A percentile compares a stretch with the other conserved stretches of the same genome.
Conservation (phyloP, 352 stramenopile species). For the Thraustochytrium sp. region DNA sequence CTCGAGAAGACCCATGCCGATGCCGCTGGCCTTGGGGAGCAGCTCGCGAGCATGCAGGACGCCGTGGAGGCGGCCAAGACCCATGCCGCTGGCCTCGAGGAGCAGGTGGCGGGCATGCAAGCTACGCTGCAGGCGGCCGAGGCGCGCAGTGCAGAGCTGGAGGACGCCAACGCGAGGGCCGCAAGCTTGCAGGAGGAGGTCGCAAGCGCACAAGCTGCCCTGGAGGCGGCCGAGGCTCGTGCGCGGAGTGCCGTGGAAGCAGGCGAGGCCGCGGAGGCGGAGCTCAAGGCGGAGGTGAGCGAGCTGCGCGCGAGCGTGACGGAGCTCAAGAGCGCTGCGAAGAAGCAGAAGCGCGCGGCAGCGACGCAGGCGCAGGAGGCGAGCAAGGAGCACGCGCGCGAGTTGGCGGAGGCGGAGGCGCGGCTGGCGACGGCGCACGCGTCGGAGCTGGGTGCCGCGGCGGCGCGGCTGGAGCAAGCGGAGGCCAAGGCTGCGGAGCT, state of each 20-base stretch:
- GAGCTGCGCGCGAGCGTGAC: background rate
- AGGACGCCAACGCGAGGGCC: no score
- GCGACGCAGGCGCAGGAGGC: background rate
- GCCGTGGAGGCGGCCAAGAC: no score
- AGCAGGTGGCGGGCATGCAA: no score
- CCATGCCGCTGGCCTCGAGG: no score
- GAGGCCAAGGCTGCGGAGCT: background rate
- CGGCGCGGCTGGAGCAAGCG: background rate
- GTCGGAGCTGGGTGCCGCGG: background rate
- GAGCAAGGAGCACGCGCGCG: background rate
- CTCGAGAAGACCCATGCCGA: no score
- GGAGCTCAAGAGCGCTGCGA: background rate
- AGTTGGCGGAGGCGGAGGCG: background rate
- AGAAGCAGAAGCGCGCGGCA: background rate
- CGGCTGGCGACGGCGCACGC: background rate
- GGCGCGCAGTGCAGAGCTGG: no score
- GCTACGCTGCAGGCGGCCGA: no score
- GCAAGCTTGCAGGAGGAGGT: no score
- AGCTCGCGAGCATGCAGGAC: no score
- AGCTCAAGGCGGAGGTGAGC: background rate
- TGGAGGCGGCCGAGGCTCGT: background rate
- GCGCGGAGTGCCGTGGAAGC: background rate
- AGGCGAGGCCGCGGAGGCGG: background rate
- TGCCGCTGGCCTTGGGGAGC: no score
- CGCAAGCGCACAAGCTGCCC: background rate